Evolutionary conservation across 2,329 filamentous ascomycete species (phyloP), one percentile per base, ranked within the genome.

Genomic region (Cladosporium sp.): DNA sequence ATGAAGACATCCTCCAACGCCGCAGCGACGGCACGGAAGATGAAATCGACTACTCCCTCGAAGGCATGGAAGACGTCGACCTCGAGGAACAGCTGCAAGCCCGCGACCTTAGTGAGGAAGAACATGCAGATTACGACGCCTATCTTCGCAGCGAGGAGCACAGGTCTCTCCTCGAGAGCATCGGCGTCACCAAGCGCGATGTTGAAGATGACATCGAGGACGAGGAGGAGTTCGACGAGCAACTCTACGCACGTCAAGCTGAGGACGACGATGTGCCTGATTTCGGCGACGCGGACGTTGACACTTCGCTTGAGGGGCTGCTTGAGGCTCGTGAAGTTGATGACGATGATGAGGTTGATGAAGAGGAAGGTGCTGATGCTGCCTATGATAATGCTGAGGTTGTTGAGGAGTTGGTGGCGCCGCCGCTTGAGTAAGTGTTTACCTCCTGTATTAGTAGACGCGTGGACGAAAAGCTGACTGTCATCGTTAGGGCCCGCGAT

Each of bases 221-320:
- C 8, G 56, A 28, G n/a, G 47, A 19, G 12, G 34, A 39, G 38
- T 45, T 51, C 22, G 57, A 37, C 11, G 39, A 38, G 17, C 11
- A n/a, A 6, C 28, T 52, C 7, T 42, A 45, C 38, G 19, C 28
- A 8, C 47, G 30, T 19, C 43, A 58, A 22, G 14, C 15, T 9
- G 38, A 55, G 25, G 28, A 25, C 6, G 34, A 36, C 12, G 43
- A 47, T 2, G 40, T 30, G 11, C 51, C 17, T 15, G 38, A 55
- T 14, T 30, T 42, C 22, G 58, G 38, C 22, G 36, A 39, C 30
- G 45, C 43, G 20, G 54, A 57, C 3, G 39, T 60, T 34, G 59
- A 61, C 25, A 52, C 45, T 5, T 60, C 59, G n/a, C 59, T 58
- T 19, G 56, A 56, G 37, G 56, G 51, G 17, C 43, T 19, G 8